Evolutionary conservation across 2,329 filamentous ascomycete genomes (phyloP).

Genomic region (Fusarium pseudonygamai): DNA sequence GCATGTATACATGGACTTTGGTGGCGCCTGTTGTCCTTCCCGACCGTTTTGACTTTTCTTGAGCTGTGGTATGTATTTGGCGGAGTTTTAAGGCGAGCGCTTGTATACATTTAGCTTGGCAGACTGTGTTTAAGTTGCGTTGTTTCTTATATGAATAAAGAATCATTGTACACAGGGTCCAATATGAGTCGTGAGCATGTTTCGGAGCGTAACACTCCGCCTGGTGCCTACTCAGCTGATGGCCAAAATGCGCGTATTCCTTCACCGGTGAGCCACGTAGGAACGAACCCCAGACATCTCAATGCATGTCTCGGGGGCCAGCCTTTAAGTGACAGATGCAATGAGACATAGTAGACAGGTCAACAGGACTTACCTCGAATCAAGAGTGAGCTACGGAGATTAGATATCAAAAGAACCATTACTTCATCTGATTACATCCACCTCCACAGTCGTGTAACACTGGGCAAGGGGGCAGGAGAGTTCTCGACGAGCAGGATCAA

Average conservation of each 20-base stretch:
- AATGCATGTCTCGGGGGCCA: slow-evolving; percentile 29
- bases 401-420: slow-evolving; percentile 8
- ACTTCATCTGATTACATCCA: slow-evolving; percentile 4
- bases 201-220: neutral
- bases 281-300: slow-evolving; percentile 5
- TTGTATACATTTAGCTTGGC: slow-evolving; percentile 17
- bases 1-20: slow-evolving; percentile 92
- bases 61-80: slow-evolving; percentile 15
- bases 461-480: slow-evolving; percentile 5
- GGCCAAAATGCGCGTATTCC: neutral
- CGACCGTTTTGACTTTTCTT: slow-evolving; percentile 78
- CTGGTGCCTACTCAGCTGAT: slow-evolving; percentile 10
- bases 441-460: slow-evolving; percentile 15
- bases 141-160: slow-evolving; percentile 8
- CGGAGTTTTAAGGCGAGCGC: slow-evolving; percentile 28
- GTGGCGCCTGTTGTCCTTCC: slow-evolving; percentile 86
- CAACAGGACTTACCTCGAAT: neutral
- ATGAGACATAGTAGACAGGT: neutral
- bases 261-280: slow-evolving; percentile 24
- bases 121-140: slow-evolving; percentile 8
- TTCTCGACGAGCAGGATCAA: neutral
- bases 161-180: neutral
- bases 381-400: slow-evolving; percentile 5
- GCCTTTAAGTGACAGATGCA: slow-evolving; percentile 22
- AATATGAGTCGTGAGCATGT: neutral